These are phyloP conservation scores for Taiozyma sp. DNA, from an alignment of 1,139 yeast species.

Conservation along the genomic window DNA sequence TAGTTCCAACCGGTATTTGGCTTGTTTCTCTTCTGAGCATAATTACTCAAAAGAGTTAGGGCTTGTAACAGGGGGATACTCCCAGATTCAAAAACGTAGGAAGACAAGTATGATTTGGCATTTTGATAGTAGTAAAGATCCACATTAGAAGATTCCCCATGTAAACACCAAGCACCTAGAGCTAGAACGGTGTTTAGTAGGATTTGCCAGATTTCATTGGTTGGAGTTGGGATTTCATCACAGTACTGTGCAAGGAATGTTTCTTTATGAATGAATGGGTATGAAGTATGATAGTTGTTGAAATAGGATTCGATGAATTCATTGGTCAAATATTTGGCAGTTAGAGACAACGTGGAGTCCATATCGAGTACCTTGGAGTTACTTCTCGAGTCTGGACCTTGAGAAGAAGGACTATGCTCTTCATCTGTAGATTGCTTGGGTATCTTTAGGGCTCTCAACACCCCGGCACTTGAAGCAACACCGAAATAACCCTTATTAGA, in stretches of 20 bases:
- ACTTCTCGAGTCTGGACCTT: slow-evolving; percentile 18
- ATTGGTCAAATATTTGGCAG: slow-evolving; percentile 30
- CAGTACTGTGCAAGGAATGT: slow-evolving; percentile 45
- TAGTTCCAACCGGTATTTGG: slow-evolving; percentile 67
- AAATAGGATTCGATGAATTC: slow-evolving; percentile 45
- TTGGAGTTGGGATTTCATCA: slow-evolving; percentile 35
- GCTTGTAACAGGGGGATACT: slow-evolving; percentile 50
- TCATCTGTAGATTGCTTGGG: slow-evolving; percentile 15
- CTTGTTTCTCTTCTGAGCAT: slow-evolving; percentile 57
- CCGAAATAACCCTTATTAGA: slow-evolving; percentile 59
- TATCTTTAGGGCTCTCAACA: slow-evolving; percentile 25
- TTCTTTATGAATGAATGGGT: slow-evolving; percentile 55
- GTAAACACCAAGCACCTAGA: slow-evolving; percentile 57
- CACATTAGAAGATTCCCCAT: slow-evolving; percentile 44
- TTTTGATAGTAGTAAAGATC: slow-evolving; percentile 51
- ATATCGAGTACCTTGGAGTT: slow-evolving; percentile 22
- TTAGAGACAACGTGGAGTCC: slow-evolving; percentile 22
- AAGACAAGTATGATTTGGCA: slow-evolving; percentile 38
- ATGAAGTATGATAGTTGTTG: slow-evolving; percentile 50
- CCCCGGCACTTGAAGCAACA: slow-evolving; percentile 51
- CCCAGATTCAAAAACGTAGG: slow-evolving; percentile 48
- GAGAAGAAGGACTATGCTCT: slow-evolving; percentile 4
- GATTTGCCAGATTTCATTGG: slow-evolving; percentile 45
- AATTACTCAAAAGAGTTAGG: slow-evolving; percentile 50
- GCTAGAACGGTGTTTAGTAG: slow-evolving; percentile 51